Conservation (phyloP, 2,329 filamentous ascomycete species). For the Dothistroma pini region DNA sequence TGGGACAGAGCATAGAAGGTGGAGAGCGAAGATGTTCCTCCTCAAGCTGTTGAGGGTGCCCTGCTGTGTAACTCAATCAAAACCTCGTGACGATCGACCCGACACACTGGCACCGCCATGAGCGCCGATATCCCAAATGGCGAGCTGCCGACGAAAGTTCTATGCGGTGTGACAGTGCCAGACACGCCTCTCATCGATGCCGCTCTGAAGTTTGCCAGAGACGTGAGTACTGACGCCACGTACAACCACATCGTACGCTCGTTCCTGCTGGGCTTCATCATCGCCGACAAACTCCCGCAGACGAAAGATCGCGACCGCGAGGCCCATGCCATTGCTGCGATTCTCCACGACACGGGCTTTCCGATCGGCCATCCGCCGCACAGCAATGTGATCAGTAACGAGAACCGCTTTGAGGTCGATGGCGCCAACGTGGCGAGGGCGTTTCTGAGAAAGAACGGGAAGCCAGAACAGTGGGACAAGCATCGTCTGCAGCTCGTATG, state of each 20-base stretch:
- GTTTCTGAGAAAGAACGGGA: conserved; percentile 35
- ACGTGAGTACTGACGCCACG: conserved; percentile 29
- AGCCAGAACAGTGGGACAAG: conserved; percentile 37
- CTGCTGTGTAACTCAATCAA: neutral
- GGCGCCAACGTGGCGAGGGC: conserved; percentile 45
- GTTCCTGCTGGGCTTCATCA: conserved; percentile 38
- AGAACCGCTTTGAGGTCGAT: conserved; percentile 52
- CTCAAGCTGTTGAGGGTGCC: neutral
- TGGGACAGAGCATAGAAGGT: no score
- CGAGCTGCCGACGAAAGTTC: conserved; percentile 11
- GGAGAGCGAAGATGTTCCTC: neutral
- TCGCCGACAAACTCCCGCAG: conserved; percentile 34
- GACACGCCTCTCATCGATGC: conserved; percentile 38
- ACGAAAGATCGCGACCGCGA: conserved; percentile 21
- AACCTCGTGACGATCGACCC: neutral
- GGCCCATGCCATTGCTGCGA: conserved; percentile 22
- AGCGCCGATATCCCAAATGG: neutral
- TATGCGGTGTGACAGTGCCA: conserved; percentile 35
- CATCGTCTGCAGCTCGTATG: conserved; percentile 46
- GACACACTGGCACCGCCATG: neutral
- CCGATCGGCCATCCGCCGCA: conserved; percentile 43
- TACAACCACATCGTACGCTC: conserved; percentile 43
- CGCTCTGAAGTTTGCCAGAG: conserved; percentile 34
- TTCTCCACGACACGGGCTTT: conserved; percentile 40
- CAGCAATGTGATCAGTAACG: conserved; percentile 37